Evolutionary conservation across 1,284 basidiomycete species (phyloP).

Genomic region (Farysia itapuensis): DNA sequence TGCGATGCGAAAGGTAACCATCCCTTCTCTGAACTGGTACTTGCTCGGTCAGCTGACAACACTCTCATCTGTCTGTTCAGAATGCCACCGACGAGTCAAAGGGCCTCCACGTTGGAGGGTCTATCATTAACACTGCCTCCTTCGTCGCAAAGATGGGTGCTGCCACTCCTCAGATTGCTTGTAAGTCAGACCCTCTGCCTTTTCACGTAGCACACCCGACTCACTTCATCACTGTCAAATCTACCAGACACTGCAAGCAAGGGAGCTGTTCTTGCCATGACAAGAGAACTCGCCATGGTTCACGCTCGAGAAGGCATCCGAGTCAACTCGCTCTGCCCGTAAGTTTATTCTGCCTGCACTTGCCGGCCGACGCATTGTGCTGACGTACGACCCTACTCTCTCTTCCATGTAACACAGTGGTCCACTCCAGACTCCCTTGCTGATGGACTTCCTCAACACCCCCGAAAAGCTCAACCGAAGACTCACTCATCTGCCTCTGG

Average conservation of each 20-base stretch:
- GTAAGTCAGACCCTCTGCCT: not conserved
- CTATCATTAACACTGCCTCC: conserved; percentile 94
- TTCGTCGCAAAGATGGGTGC: conserved; percentile 92
- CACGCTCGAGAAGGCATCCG: conserved; percentile 95
- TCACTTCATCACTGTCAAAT: not conserved
- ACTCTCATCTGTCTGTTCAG: not conserved
- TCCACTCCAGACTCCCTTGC: conserved; percentile 67
- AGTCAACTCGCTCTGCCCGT: conserved; percentile 88
- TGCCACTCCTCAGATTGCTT: conserved; percentile 92
- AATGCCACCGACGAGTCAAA: conserved; percentile 72
- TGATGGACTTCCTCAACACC: conserved; percentile 99
- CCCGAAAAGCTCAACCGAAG: conserved; percentile 89
- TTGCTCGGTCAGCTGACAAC: not conserved
- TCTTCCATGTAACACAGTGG: conserved; percentile 65
- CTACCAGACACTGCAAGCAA: conserved; percentile 63
- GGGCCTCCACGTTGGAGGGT: conserved; percentile 79
- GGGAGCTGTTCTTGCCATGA: conserved; percentile 97
- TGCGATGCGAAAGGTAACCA: conserved; percentile 76
- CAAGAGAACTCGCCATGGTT: conserved; percentile 92
- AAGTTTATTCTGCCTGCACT: conserved; percentile 1
- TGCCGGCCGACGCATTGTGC: no score
- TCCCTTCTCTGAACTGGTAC: not conserved
- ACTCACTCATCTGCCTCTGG: conserved; percentile 90
- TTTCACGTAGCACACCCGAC: not conserved
- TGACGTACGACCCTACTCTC: no score